Evolutionary conservation across 495 filamentous ascomycete genomes (phyloP).

Genomic region (Schizothecium vesticola): DNA sequence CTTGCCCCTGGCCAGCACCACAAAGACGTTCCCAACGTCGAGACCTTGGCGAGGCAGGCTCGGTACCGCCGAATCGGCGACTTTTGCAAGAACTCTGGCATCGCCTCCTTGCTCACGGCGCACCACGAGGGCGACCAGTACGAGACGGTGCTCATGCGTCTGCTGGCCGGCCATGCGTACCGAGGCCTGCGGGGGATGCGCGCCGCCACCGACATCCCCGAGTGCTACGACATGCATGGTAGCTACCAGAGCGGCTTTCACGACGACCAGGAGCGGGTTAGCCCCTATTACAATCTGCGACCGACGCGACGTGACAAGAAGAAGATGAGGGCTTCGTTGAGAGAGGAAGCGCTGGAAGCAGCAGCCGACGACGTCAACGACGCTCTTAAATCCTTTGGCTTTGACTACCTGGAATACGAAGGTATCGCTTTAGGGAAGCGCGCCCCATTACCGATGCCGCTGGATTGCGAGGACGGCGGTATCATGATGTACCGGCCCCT

Average conservation of each 20-base stretch:
- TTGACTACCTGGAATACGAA: constrained; percentile 18
- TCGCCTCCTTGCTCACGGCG: constrained; percentile 60
- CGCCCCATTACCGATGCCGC: constrained; percentile 7
- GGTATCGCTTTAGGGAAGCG: constrained; percentile 17
- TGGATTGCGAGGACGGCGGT: constrained; percentile 60
- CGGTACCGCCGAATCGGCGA: constrained; percentile 66
- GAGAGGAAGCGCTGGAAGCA: neutral
- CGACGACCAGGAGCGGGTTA: constrained; percentile 29
- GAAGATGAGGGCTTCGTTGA: constrained; percentile 19
- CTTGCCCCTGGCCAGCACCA: constrained; percentile 25
- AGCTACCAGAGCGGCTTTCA: constrained; percentile 60
- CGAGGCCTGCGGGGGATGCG: constrained; percentile 69
- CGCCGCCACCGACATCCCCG: constrained; percentile 62
- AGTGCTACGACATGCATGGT: constrained; percentile 70
- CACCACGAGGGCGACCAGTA: constrained; percentile 85
- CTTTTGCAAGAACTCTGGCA: constrained; percentile 46
- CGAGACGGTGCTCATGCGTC: constrained; percentile 77
- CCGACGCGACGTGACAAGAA: constrained; percentile 14
- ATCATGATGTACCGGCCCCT: constrained; percentile 70
- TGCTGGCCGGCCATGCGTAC: constrained; percentile 55
- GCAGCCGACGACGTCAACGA: neutral
- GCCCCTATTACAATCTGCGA: constrained; percentile 26
- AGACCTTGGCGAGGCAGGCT: constrained; percentile 68
- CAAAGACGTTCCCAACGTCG: constrained; percentile 55
- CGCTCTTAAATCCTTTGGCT: constrained; percentile 1